Percentiles rank a stretch among this genome's conserved stretches.
These are phyloP conservation scores for Metschnikowia noctiluminum DNA, from an alignment of 805 yeast species.

Conservation along the genomic window DNA sequence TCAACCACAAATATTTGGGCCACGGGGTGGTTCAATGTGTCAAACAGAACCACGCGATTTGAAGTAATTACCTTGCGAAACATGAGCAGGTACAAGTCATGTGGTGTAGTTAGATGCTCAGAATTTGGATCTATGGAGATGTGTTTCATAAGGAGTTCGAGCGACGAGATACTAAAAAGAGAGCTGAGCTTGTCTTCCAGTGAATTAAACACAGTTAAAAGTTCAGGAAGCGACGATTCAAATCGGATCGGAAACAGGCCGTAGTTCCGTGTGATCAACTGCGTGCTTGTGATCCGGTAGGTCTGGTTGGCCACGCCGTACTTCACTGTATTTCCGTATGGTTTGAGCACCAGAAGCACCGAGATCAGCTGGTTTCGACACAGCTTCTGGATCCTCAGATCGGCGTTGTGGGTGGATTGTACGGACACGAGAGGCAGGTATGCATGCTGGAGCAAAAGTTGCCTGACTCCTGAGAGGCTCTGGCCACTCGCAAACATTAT, in stretches of 20 bases:
- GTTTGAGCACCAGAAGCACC: conserved; percentile 46
- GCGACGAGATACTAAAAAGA: conserved; percentile 37
- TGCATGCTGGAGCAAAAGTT: conserved; percentile 42
- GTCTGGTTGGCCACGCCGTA: conserved; percentile 39
- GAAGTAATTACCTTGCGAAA: conserved; percentile 59
- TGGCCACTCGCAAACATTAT: conserved; percentile 22
- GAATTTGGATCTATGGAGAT: background rate
- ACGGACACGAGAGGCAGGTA: conserved; percentile 53
- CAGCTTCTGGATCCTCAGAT: conserved; percentile 37
- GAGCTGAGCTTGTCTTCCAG: conserved; percentile 18
- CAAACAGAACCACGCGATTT: conserved; percentile 66
- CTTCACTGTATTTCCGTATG: conserved; percentile 53
- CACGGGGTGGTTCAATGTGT: conserved; percentile 84
- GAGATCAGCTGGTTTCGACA: conserved; percentile 37
- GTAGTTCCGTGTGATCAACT: conserved; percentile 45
- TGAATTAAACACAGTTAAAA: conserved; percentile 29
- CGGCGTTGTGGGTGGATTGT: conserved; percentile 45
- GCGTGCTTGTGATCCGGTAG: conserved; percentile 50
- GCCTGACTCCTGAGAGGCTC: conserved; percentile 39
- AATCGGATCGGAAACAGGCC: conserved; percentile 60
- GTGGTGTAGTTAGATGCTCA: conserved; percentile 8
- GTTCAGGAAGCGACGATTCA: conserved; percentile 37
- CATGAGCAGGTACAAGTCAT: conserved; percentile 50
- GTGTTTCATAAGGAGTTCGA: conserved; percentile 29
- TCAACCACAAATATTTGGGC: conserved; percentile 68